Conservation (phyloP, 2,329 filamentous ascomycete genomes). For the Microsporum audouinii region DNA sequence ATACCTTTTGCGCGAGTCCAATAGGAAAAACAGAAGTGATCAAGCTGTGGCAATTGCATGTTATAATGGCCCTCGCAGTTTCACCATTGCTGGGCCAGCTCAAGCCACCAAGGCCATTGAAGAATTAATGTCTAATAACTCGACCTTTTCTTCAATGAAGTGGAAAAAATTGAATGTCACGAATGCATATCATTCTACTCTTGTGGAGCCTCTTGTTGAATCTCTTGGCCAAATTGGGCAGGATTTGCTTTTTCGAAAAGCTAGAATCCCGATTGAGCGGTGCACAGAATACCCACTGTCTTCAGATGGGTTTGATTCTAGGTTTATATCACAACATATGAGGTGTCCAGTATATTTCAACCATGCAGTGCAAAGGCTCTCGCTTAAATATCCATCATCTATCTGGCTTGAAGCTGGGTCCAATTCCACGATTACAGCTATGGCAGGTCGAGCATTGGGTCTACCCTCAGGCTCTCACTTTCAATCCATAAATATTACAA, state of each 20-base stretch:
- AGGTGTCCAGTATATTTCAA: slow-evolving; percentile 36
- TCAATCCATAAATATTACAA: slow-evolving; percentile 5
- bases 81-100: slow-evolving; percentile 7
- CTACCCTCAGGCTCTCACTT: neutral
- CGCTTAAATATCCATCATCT: slow-evolving; percentile 17
- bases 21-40: slow-evolving; percentile 8
- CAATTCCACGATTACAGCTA: slow-evolving; percentile 20
- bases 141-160: slow-evolving; percentile 5
- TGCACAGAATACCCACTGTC: slow-evolving; percentile 6
- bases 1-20: slow-evolving; percentile 22
- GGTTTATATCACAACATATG: slow-evolving; percentile 27
- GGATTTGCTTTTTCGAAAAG: slow-evolving; percentile 15
- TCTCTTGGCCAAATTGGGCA: slow-evolving; percentile 13
- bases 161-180: slow-evolving; percentile 27
- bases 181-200: slow-evolving; percentile 33
- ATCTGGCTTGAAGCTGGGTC: slow-evolving; percentile 37
- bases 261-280: slow-evolving; percentile 18
- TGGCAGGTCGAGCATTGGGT: slow-evolving; percentile 22
- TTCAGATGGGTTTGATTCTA: neutral
- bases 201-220: slow-evolving; percentile 21
- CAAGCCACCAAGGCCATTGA: slow-evolving; percentile 12
- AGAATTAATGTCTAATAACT: slow-evolving; percentile 16
- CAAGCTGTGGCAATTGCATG: slow-evolving; percentile 20
- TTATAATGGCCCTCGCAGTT: slow-evolving; percentile 15
- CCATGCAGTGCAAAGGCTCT: slow-evolving; percentile 33